Evolutionary conservation across 768 basidiomycete species (phyloP).

Genomic region (Amanita inopinata): DNA sequence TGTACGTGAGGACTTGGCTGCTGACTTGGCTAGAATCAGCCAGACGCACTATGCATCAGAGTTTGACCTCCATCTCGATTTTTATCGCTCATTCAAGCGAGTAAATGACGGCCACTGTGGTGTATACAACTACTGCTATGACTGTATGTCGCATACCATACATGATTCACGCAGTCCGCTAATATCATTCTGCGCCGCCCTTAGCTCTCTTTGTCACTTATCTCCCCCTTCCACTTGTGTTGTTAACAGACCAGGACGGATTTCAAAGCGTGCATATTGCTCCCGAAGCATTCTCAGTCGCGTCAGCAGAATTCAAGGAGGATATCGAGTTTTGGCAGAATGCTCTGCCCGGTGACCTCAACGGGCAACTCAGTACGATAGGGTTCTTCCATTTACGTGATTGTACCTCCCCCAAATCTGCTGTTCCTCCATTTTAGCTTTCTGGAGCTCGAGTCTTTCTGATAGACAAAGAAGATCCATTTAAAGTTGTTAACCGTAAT

Average conservation of each 20-base stretch:
- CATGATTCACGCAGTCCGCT: not conserved
- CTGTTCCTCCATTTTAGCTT: conserved; percentile 19
- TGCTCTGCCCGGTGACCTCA: conserved; percentile 33
- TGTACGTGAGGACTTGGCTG: conserved; percentile 46
- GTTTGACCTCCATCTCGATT: conserved; percentile 45
- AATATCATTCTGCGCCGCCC: not conserved
- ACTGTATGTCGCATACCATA: conserved; percentile 23
- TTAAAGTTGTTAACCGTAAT: conserved; percentile 40
- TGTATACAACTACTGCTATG: conserved; percentile 47
- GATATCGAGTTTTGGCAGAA: conserved; percentile 48
- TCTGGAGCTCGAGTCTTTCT: conserved; percentile 44
- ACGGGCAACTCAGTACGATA: conserved; percentile 37
- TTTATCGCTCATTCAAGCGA: conserved; percentile 42
- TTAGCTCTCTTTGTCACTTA: conserved; percentile 36
- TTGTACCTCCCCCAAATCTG: not conserved
- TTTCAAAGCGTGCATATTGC: conserved; percentile 41
- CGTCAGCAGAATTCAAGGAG: conserved; percentile 40
- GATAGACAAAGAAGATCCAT: conserved; percentile 44
- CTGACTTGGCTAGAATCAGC: conserved; percentile 39
- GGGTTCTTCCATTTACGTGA: conserved; percentile 7
- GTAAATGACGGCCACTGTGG: conserved; percentile 52
- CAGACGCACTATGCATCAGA: conserved; percentile 36
- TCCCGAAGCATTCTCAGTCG: conserved; percentile 42
- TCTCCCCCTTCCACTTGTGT: conserved; percentile 37
- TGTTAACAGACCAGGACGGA: conserved; percentile 35